Evolutionary conservation across 495 filamentous ascomycete genomes (phyloP).

Genomic region (Aspergillus sclerotiicarbonarius): DNA sequence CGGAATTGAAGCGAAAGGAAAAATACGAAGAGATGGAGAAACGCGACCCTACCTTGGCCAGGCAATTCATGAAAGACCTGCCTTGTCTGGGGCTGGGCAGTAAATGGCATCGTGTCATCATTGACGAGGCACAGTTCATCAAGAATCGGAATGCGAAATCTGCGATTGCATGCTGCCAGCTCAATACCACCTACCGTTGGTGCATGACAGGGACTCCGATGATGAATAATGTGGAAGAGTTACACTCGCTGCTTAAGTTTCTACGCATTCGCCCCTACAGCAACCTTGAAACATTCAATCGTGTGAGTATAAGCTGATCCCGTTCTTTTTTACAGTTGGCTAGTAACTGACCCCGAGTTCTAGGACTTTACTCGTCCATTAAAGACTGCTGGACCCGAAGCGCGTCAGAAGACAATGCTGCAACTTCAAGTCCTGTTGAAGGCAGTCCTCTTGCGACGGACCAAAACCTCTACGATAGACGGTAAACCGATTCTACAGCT

Average conservation of each 20-base stretch:
- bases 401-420: conserved; percentile 54
- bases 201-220: conserved; percentile 94
- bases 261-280: conserved; percentile 79
- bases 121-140: conserved; percentile 93
- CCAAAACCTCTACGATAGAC: conserved; percentile 80
- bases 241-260: conserved; percentile 82
- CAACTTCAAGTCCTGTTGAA: conserved; percentile 79
- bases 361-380: conserved; percentile 53
- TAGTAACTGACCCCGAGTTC: conserved; percentile 3
- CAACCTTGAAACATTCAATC: conserved; percentile 59
- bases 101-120: conserved; percentile 79
- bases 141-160: conserved; percentile 77
- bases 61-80: conserved; percentile 33
- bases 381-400: conserved; percentile 34
- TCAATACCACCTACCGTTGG: conserved; percentile 68
- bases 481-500: conserved; percentile 79
- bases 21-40: conserved; percentile 38
- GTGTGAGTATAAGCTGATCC: conserved; percentile 33
- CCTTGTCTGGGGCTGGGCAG: conserved; percentile 63
- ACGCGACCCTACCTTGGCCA: conserved; percentile 17
- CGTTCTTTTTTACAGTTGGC: not conserved
- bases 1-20: conserved; percentile 62
- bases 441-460: conserved; percentile 81
- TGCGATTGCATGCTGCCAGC: conserved; percentile 57
- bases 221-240: conserved; percentile 83